Conservation (phyloP, 2,329 filamentous ascomycete species). For the Claviceps paspali region DNA sequence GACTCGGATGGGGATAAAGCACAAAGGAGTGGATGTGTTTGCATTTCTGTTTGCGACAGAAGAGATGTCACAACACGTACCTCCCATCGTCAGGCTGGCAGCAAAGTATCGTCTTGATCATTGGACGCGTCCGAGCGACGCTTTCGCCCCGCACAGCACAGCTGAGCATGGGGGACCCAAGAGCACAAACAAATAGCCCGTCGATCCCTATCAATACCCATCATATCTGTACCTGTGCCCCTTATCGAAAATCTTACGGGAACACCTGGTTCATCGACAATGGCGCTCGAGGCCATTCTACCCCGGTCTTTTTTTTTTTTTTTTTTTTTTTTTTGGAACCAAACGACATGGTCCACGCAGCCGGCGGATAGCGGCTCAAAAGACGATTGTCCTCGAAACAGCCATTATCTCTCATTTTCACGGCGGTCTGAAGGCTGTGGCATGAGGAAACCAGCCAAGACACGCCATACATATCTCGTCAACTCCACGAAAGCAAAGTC, state of each 20-base stretch:
- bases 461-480: background rate
- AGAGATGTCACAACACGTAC: no score
- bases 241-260: no score
- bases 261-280: no score
- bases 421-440: background rate
- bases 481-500: background rate
- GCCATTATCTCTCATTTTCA: background rate
- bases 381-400: background rate
- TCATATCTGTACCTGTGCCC: background rate
- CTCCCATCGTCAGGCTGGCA: background rate
- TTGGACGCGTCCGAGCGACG: background rate
- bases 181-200: no score
- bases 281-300: background rate
- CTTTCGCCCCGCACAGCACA: background rate
- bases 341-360: background rate
- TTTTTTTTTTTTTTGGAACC: no score
- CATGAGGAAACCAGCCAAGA: background rate
- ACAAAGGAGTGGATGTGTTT: no score
- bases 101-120: background rate
- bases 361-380: conserved; percentile 2
- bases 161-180: background rate
- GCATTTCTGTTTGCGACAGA: background rate
- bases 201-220: no score
- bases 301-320: no score
- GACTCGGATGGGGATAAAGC: no score